Evolutionary conservation across 208 protist genomes (phyloP).

Genomic region (Naegleria lovaniensis): DNA sequence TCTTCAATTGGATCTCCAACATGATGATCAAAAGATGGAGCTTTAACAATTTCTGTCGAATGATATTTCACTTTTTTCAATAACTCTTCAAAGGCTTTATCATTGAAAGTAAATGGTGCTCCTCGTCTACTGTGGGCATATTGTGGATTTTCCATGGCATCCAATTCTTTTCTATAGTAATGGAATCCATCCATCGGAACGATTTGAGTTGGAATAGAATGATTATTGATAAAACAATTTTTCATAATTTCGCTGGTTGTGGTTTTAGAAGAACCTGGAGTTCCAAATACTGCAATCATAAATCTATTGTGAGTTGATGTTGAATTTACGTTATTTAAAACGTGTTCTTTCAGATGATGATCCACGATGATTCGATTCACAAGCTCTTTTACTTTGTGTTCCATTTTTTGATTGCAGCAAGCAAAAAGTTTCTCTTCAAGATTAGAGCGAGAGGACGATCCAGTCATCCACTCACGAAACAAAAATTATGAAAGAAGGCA

Average conservation of each 20-base stretch:
- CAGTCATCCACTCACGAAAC: too few species aligned
- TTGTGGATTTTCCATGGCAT: background rate
- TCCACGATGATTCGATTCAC: background rate
- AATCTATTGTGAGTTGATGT: background rate
- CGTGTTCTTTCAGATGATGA: background rate
- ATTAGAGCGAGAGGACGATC: too few species aligned
- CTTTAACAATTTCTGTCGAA: background rate
- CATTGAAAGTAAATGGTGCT: slow-evolving; percentile 20
- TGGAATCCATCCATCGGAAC: slow-evolving; percentile 24
- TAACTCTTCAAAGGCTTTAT: background rate
- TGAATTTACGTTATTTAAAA: too few species aligned
- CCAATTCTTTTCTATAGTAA: slow-evolving; percentile 21
- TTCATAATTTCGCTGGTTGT: background rate
- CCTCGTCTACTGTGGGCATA: background rate
- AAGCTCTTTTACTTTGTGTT: background rate
- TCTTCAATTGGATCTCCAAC: slow-evolving; percentile 21
- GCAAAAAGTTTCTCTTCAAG: too few species aligned
- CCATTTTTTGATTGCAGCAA: background rate
- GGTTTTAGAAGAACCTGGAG: background rate
- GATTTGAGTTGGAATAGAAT: background rate
- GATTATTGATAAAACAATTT: background rate
- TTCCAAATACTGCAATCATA: background rate
- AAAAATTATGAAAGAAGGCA: too few species aligned
- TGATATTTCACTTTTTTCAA: background rate
- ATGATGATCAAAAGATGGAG: slow-evolving; percentile 22